Conservation (phyloP, 805 yeast species). For the Starmera quercuum region DNA sequence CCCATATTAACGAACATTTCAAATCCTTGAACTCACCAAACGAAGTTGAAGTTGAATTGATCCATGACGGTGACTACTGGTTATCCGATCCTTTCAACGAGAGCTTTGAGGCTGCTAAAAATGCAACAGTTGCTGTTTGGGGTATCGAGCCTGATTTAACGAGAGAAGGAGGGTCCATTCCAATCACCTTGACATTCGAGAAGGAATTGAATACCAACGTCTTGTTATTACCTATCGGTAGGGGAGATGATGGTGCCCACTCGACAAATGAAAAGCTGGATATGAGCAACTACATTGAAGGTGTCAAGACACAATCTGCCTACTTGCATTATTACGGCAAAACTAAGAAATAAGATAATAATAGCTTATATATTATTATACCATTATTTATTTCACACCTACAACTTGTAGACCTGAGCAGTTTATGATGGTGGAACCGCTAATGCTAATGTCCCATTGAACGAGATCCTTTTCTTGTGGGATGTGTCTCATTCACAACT, state of each 20-base stretch:
- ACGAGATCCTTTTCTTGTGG: too few species aligned
- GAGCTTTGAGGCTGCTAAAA: conserved; percentile 86
- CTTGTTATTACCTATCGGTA: conserved; percentile 90
- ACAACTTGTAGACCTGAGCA: too few species aligned
- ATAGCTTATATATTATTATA: too few species aligned
- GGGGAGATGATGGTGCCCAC: conserved; percentile 99
- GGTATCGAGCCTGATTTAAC: conserved; percentile 93
- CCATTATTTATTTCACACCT: too few species aligned
- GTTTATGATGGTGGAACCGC: too few species aligned
- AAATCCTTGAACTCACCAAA: conserved; percentile 70
- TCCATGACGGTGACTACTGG: conserved; percentile 98
- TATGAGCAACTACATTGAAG: conserved; percentile 82
- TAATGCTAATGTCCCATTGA: too few species aligned
- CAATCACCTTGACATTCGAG: conserved; percentile 92
- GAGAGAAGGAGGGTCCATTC: conserved; percentile 98
- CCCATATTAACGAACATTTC: conserved; percentile 62
- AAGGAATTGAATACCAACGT: conserved; percentile 79
- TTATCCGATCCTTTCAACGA: conserved; percentile 89
- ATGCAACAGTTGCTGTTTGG: conserved; percentile 94
- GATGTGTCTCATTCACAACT: too few species aligned
- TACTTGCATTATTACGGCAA: conserved; percentile 78
- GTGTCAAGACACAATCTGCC: conserved; percentile 89
- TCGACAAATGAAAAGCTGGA: conserved; percentile 94
- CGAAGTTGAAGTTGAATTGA: conserved; percentile 58
- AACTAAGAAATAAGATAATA: background rate